Evolutionary conservation across 2,329 filamentous ascomycete genomes (phyloP).

Genomic region (Fonsecaea nubica): DNA sequence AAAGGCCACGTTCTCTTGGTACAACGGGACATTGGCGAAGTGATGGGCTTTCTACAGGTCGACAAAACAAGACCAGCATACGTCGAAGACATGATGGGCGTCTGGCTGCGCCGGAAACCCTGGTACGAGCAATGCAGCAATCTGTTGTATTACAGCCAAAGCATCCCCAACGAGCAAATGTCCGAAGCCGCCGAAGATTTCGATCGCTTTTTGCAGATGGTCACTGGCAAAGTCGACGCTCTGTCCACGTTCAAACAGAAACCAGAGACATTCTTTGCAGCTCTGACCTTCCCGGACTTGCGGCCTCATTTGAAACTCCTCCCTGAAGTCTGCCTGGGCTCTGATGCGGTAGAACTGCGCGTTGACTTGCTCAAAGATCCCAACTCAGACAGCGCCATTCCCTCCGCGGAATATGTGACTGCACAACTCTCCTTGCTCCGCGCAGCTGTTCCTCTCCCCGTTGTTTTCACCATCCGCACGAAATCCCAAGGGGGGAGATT

Average conservation of each 20-base stretch:
- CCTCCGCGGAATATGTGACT: slow-evolving; percentile 75
- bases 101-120: slow-evolving; percentile 85
- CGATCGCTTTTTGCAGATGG: slow-evolving; percentile 71
- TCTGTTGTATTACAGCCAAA: slow-evolving; percentile 87
- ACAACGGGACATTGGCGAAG: slow-evolving; percentile 83
- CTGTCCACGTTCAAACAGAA: slow-evolving; percentile 68
- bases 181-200: slow-evolving; percentile 71
- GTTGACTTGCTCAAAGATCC: slow-evolving; percentile 86
- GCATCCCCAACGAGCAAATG: slow-evolving; percentile 58
- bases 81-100: slow-evolving; percentile 86
- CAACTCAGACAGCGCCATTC: slow-evolving; percentile 61
- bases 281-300: slow-evolving; percentile 81
- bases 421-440: slow-evolving; percentile 82
- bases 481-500: slow-evolving; percentile 86
- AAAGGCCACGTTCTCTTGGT: slow-evolving; percentile 88
- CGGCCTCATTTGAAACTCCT: slow-evolving; percentile 68
- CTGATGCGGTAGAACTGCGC: slow-evolving; percentile 92
- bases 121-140: slow-evolving; percentile 96
- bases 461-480: slow-evolving; percentile 93
- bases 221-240: slow-evolving; percentile 66
- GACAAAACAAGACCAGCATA: slow-evolving; percentile 94
- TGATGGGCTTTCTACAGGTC: slow-evolving; percentile 84
- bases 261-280: slow-evolving; percentile 86
- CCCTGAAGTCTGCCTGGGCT: slow-evolving; percentile 76
- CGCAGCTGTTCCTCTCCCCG: slow-evolving; percentile 72